These are phyloP conservation scores for Barnettozyma wickerhamii DNA, from an alignment of 805 yeast genomes.

Conservation along the genomic window DNA sequence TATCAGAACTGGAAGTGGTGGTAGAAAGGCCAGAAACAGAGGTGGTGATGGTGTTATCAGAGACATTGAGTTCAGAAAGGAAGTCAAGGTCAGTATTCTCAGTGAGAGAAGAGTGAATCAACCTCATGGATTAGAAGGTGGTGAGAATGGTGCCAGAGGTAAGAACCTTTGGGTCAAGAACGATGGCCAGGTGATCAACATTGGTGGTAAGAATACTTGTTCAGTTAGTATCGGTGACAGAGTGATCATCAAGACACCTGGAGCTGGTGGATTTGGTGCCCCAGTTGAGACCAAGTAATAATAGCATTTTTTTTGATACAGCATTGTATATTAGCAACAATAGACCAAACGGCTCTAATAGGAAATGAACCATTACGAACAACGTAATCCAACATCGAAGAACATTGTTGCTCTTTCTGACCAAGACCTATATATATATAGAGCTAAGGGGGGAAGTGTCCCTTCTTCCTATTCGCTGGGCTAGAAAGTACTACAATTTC, in stretches of 20 bases:
- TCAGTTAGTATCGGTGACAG: conserved; percentile 58
- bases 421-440: no score
- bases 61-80: conserved; percentile 74
- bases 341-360: no score
- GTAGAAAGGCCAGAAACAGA: conserved; percentile 51
- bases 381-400: neutral
- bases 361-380: no score
- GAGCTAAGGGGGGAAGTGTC: neutral
- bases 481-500: neutral
- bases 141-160: conserved; percentile 73
- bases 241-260: conserved; percentile 68
- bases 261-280: conserved; percentile 79
- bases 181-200: conserved; percentile 35
- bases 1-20: conserved; percentile 74
- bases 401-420: neutral
- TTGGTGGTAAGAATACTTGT: conserved; percentile 73
- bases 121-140: conserved; percentile 87
- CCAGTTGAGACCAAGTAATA: neutral
- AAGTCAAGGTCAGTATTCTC: conserved; percentile 71
- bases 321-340: no score
- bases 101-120: conserved; percentile 82
- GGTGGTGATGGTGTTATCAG: conserved; percentile 90
- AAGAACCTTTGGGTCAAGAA: conserved; percentile 48
- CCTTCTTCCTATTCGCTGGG: neutral
- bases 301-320: no score